These are phyloP conservation scores for Xylaria sp. DNA, from an alignment of 2,329 filamentous ascomycete genomes.

Conservation along the genomic window DNA sequence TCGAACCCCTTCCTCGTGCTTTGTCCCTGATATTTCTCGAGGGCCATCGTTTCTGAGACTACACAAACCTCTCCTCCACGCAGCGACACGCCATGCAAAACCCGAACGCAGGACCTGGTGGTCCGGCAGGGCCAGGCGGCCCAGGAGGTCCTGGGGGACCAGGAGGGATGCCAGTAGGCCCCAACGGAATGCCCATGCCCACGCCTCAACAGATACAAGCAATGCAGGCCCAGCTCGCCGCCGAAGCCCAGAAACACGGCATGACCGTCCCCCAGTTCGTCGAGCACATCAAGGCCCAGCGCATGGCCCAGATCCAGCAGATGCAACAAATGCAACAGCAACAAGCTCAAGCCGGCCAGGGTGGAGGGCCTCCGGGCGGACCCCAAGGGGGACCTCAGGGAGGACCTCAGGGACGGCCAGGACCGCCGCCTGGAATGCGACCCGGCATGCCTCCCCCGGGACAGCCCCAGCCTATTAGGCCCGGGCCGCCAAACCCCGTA, in stretches of 20 bases:
- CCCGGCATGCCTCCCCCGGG: constrained; percentile 41
- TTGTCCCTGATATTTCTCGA: neutral
- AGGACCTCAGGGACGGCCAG: constrained; percentile 35
- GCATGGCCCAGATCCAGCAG: constrained; percentile 53
- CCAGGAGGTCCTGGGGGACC: constrained; percentile 19
- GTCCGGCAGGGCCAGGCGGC: constrained; percentile 1
- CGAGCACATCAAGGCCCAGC: constrained; percentile 67
- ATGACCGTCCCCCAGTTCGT: constrained; percentile 87
- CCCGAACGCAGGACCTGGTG: constrained; percentile 31
- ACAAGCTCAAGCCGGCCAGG: constrained; percentile 48
- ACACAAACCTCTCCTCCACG: neutral
- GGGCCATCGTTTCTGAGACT: neutral
- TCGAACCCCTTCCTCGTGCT: neutral
- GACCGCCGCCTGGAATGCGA: constrained; percentile 34
- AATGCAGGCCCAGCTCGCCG: constrained; percentile 82
- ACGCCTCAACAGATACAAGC: constrained; percentile 82
- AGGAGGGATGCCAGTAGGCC: constrained; percentile 19
- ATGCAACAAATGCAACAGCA: constrained; percentile 41
- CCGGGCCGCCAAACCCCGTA: constrained; percentile 84
- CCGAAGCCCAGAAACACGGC: constrained; percentile 82
- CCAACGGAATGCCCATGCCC: constrained; percentile 54
- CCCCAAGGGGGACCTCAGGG: constrained; percentile 19
- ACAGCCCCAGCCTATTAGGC: constrained; percentile 70
- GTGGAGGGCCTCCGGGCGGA: constrained; percentile 26
- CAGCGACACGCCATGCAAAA: constrained; percentile 39